Conservation (phyloP, 495 filamentous ascomycete species). For the Podospora comata region DNA sequence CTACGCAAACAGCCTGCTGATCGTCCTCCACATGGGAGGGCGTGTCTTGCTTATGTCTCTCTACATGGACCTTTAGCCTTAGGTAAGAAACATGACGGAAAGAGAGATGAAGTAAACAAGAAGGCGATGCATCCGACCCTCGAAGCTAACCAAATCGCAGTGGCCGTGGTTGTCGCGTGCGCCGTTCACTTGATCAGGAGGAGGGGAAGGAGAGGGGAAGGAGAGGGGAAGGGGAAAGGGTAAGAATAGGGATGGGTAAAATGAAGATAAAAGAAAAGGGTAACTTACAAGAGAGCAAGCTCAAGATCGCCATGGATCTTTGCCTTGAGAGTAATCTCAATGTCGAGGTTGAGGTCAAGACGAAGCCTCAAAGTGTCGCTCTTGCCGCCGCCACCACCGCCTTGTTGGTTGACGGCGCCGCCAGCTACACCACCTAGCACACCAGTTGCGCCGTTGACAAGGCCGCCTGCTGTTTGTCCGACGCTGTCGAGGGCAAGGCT, state of each 20-base stretch:
- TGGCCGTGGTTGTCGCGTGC: not conserved
- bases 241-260: constrained; percentile 13
- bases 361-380: constrained; percentile 69
- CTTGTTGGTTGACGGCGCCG: constrained; percentile 35
- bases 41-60: constrained; percentile 33
- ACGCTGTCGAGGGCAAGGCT: constrained; percentile 60
- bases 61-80: constrained; percentile 39
- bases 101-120: constrained; percentile 6
- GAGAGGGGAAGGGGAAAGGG: constrained; percentile 1
- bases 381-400: constrained; percentile 53
- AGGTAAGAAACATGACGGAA: constrained; percentile 28
- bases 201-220: not conserved
- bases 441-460: constrained; percentile 54
- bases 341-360: constrained; percentile 81
- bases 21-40: constrained; percentile 2
- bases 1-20: constrained; percentile 7
- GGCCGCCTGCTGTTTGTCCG: constrained; percentile 61
- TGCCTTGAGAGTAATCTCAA: constrained; percentile 87
- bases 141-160: constrained; percentile 17
- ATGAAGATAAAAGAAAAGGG: constrained; percentile 16
- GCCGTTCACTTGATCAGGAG: not conserved
- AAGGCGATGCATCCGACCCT: constrained; percentile 14
- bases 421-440: constrained; percentile 59
- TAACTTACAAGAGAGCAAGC: constrained; percentile 68
- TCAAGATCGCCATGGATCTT: constrained; percentile 90